Percentiles rank a stretch among this genome's conserved stretches.
Conservation (phyloP, 192 early-diverging fungal genomes). For the Entomortierella lignicola region DNA sequence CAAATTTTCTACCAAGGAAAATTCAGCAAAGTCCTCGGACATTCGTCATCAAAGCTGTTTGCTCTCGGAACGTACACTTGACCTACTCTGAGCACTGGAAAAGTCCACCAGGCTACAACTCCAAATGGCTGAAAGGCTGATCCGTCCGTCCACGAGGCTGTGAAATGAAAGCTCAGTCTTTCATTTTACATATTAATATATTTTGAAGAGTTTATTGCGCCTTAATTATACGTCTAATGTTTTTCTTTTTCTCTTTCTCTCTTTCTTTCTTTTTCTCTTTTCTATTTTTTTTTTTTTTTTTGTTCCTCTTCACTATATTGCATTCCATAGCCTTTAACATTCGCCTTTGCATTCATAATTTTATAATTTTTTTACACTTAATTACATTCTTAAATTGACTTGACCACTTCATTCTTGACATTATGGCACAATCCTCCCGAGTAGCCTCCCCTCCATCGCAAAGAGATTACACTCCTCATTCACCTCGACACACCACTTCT, state of each 20-base stretch:
- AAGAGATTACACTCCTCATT: constrained; percentile 10
- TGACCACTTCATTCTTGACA: background rate
- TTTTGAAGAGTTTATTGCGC: no score
- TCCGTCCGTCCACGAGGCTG: background rate
- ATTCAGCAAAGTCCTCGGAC: no score
- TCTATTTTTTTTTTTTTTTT: background rate
- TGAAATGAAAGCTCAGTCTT: background rate
- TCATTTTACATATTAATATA: background rate
- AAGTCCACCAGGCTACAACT: no score
- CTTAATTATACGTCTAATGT: background rate
- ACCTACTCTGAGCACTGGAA: no score
- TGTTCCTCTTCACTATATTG: background rate
- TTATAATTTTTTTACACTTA: no score
- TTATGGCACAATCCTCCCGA: constrained; percentile 29
- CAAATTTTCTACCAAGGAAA: no score
- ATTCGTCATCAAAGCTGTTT: no score
- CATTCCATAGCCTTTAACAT: background rate
- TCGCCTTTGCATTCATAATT: no score
- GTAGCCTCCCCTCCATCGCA: constrained; percentile 17
- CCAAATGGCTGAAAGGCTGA: no score
- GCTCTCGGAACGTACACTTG: no score
- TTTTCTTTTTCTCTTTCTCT: constrained; percentile 8
- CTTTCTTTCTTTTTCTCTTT: background rate
- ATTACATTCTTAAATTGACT: no score
- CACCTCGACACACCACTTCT: constrained; percentile 12